A percentile compares a stretch with the other conserved stretches of the same genome.
These are phyloP conservation scores for Thraustochytrium sp. DNA, from an alignment of 352 stramenopile genomes.

Conservation along the genomic window DNA sequence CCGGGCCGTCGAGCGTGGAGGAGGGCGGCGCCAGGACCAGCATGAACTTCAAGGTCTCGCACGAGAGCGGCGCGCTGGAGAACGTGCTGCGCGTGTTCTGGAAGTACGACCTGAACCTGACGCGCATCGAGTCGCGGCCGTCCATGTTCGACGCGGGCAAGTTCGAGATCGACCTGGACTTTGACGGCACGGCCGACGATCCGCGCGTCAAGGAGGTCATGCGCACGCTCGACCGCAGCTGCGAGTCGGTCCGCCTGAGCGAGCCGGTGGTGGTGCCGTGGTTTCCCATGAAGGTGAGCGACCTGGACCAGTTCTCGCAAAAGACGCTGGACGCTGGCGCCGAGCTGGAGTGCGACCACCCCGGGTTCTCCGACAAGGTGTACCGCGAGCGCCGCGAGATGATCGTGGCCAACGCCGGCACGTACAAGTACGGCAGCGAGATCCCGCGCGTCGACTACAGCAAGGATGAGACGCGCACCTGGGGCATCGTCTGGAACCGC, in stretches of 20 bases:
- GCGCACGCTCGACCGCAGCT: conserved; percentile 70
- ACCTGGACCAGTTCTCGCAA: conserved; percentile 72
- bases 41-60: conserved; percentile 19
- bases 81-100: conserved; percentile 92
- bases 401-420: conserved; percentile 76
- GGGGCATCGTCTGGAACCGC: conserved; percentile 53
- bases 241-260: conserved; percentile 79
- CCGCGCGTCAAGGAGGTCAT: conserved; percentile 73
- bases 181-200: conserved; percentile 49
- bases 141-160: conserved; percentile 72
- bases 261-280: conserved; percentile 60
- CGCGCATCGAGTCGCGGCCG: conserved; percentile 87
- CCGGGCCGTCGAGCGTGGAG: neutral
- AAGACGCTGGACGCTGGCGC: conserved; percentile 87
- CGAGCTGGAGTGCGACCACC: conserved; percentile 86
- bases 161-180: conserved; percentile 87
- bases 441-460: conserved; percentile 92
- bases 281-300: conserved; percentile 69
- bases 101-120: conserved; percentile 95
- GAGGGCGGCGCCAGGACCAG: neutral
- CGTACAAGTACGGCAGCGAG: conserved; percentile 76
- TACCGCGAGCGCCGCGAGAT: conserved; percentile 79
- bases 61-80: conserved; percentile 72
- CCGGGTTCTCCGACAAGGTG: conserved; percentile 81
- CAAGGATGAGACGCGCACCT: conserved; percentile 73